Base-by-base conservation (phyloP, 2,329 filamentous ascomycete species). In the Hypoxylon sp. region DNA sequence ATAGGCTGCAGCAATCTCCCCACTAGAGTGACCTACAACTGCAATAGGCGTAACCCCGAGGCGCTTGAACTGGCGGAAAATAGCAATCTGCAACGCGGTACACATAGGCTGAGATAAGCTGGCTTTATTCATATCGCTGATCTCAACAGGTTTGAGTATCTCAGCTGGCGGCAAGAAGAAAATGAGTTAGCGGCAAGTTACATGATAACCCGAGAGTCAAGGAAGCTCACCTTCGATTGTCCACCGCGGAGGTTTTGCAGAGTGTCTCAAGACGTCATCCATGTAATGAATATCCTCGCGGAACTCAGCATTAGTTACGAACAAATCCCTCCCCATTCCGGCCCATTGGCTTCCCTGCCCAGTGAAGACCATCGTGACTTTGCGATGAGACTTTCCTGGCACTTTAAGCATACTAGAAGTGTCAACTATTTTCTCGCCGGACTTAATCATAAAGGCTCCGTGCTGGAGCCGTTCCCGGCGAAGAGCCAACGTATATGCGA, bases 1-100 rank as follows among this genome's bases (percentile, higher is more conserved):
- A 51, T 84, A 84, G 0, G 83, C 82, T 1, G 82, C 83, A 0
- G 79, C 82, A 35, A 84, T 82, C 64, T 85, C 83, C 0, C 83
- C 83, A 1, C 74, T 78, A 0, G 80, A 83, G 63, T 85, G 83
- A 0, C 83, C 83, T 3, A 83, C 77, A 0, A 81, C 79, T 0
- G 75, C 78, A 5, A 70, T 29, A 0, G 81, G 79, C 1, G 47
- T 54, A 26, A 85, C 67, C 0, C 78, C 76, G 56, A 75, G 75
- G 1, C 69, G 65, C 0, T 44, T 37, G 2, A 86, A 76, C 0
- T 82, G 70, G 13, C 84, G 78, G 0, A 84, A 76, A 0, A 86
- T 70, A 0, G 73, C 81, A 10, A 86, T 74, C 63, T 84, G 80
- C 2, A 82, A 44, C 5, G 78, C 77, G 9, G 80, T 81, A 63